Evolutionary conservation across 495 filamentous ascomycete genomes (phyloP).

Genomic region (Beverwykella pulmonaria): DNA sequence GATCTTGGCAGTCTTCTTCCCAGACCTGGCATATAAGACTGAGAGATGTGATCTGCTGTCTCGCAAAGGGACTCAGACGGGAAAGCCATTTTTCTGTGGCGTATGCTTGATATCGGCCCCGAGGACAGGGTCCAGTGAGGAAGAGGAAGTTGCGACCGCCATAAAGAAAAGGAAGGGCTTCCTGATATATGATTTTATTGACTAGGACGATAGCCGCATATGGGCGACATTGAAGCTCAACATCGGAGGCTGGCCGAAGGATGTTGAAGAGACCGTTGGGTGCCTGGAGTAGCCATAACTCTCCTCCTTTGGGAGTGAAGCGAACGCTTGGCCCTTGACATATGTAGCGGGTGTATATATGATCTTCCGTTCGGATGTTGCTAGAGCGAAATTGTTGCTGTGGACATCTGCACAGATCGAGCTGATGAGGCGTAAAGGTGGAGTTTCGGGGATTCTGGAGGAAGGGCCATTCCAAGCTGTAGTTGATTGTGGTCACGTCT

Average conservation of each 20-base stretch:
- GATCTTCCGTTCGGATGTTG: not conserved
- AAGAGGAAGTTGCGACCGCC: slow-evolving; percentile 23
- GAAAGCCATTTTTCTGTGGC: slow-evolving; percentile 17
- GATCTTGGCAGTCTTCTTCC: slow-evolving; percentile 23
- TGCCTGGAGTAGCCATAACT: slow-evolving; percentile 12
- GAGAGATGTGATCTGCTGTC: slow-evolving; percentile 15
- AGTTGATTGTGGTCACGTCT: slow-evolving; percentile 29
- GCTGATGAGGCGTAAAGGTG: slow-evolving; percentile 24
- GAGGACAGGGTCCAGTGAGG: slow-evolving; percentile 17
- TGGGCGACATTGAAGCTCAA: not conserved
- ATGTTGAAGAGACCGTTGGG: slow-evolving; percentile 15
- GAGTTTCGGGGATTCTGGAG: slow-evolving; percentile 7
- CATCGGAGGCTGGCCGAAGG: slow-evolving; percentile 13
- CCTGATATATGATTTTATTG: slow-evolving; percentile 17
- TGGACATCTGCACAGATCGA: slow-evolving; percentile 24
- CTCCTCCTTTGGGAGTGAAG: not conserved
- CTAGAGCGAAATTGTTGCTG: not conserved
- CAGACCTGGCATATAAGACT: slow-evolving; percentile 10
- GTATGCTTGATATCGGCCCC: slow-evolving; percentile 30
- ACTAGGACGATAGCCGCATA: slow-evolving; percentile 1
- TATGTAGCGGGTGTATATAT: slow-evolving; percentile 29
- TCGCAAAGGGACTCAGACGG: slow-evolving; percentile 5
- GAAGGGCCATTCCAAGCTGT: slow-evolving; percentile 14
- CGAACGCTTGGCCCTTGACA: slow-evolving; percentile 12
- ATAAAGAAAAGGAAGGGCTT: slow-evolving; percentile 21